Base-by-base conservation (phyloP, 129 eudicot species). In the Chrysanthemum makinoi region DNA sequence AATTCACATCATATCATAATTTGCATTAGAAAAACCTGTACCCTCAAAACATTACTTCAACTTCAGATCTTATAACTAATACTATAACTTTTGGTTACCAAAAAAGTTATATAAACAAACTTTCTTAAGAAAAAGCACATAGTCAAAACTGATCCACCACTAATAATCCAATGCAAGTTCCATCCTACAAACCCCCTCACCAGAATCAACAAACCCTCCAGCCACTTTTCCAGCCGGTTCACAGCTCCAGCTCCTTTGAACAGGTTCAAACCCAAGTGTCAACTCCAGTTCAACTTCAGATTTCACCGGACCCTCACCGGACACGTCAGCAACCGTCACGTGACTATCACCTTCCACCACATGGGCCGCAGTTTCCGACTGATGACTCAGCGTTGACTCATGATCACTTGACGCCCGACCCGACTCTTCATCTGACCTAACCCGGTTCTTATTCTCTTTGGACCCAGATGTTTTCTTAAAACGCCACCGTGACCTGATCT, bases 381-480 rank as follows among this genome's bases (percentile, higher is more conserved):
- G 88, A 66, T 88, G 90, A 54, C 95, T 88, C 85, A 88, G 61
- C 53, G 95, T 77, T 2, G 90, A 85, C 58, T 81, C 95, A 48
- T 85, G 90, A 61, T 61, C 66, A 59, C 94, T 87, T 48, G 86
- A 58, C 57, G 92, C 73, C 81, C 89, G 71, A 56, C 85, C 72
- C 76, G 83, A 77, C 9, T 75, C 79, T 7, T 77, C 77, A 11
- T 79, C 81, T 18, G 83, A 77, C 12, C 76, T 81, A 43, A 82
- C 66, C 65, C 75, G 70, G 10, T 49, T 65, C 30, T 17, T 26
- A 24, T 82, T 79, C 9, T 44, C 59, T 72, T 89, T 89, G 15
- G 68, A 44, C 5, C 72, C 89, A 0, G 92, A 68, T 70, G 46
- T 39, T 39, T 81, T 69, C 82, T 88, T 91, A 71, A 90, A 90